Base-by-base conservation (phyloP, 176 grass and related monocot species). In the Pontederia crassipes region DNA sequence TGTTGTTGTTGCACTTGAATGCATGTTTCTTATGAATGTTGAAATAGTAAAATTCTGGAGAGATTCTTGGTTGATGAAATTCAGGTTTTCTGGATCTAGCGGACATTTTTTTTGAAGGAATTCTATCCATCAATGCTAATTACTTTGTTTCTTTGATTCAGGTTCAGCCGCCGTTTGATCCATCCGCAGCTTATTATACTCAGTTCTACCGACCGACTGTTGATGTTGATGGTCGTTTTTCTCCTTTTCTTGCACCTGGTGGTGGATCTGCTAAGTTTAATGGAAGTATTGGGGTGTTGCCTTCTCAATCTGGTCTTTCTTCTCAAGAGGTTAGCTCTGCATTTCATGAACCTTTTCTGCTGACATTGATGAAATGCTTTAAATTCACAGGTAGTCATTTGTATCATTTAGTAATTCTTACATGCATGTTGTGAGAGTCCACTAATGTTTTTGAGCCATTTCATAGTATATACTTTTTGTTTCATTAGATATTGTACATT, bases 281-380 rank as follows among this genome's bases (percentile, higher is more conserved):
- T 32, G 80, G 77, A 61, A 84, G 73, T 74, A 76, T 87, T 51
- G 69, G 77, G 15, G 74, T 92, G 28, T 18, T 67, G 56, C 75
- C 80, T 58, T 12, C 67, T 72, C 83, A 92, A 78, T 68, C 57
- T 81, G 77, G 67, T 18, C 83, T 87, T 48, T 62, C 71, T 66
- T n/a, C 75, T 87, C 79, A 76, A 70, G 88, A 92, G 88, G 83
- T 89, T 82, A 72, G 59, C 62, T 40, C 32, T 40, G 2, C 32
- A 40, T 40, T 40, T 40, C 32, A 40, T 40, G 32, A 40, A 40
- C 32, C 32, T 40, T 40, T 40, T 40, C 32, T 40, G 32, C 0
- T 40, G 32, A 40, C 6, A 40, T 40, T 40, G 6, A 40, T 40
- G 32, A 40, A 40, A 40, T 40, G 32, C 32, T 40, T 40, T 40